A percentile compares a stretch with the other conserved stretches of the same genome.
phyloP scores from a whole-genome alignment of 805 yeast species.

The Ogataea degrootiae region DNA sequence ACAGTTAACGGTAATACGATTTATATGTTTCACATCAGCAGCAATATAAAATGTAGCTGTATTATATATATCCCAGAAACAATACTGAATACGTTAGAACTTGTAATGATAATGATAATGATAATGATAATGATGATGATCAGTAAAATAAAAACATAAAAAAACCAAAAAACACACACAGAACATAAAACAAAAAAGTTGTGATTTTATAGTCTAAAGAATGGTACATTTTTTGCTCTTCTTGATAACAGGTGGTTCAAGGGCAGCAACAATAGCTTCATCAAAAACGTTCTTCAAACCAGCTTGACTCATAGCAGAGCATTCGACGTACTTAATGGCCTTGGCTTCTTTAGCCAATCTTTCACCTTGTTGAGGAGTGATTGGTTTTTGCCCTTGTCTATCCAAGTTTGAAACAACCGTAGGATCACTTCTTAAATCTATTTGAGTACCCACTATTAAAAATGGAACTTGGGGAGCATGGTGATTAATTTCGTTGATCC shows the following conservation, averaged over 20 bases:
- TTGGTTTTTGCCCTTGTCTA: conserved; percentile 86
- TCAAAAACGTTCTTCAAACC: conserved; percentile 98
- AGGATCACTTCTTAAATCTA: conserved; percentile 91
- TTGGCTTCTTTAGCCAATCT: conserved; percentile 88
- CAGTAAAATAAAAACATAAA: not conserved
- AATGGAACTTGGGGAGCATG: conserved; percentile 98
- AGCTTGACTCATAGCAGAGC: conserved; percentile 95
- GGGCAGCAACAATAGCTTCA: conserved; percentile 96
- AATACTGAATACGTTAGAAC: too few species aligned
- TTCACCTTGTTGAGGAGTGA: conserved; percentile 83
- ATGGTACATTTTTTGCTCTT: conserved; percentile 81
- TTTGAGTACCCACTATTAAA: conserved; percentile 93
- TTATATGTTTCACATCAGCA: too few species aligned
- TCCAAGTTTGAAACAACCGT: conserved; percentile 84
- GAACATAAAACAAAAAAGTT: not conserved
- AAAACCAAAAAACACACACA: not conserved
- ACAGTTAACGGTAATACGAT: not conserved
- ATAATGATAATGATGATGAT: too few species aligned
- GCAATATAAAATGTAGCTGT: too few species aligned
- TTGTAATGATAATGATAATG: too few species aligned
- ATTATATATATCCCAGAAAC: too few species aligned
- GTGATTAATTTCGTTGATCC: conserved; percentile 96
- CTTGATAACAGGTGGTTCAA: conserved; percentile 91
- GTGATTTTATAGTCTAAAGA: conserved; percentile 39
- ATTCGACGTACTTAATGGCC: conserved; percentile 95